These are phyloP conservation scores for Bocquillonia castaneifolia DNA, from an alignment of 441 rosid genomes.

Conservation along the genomic window DNA sequence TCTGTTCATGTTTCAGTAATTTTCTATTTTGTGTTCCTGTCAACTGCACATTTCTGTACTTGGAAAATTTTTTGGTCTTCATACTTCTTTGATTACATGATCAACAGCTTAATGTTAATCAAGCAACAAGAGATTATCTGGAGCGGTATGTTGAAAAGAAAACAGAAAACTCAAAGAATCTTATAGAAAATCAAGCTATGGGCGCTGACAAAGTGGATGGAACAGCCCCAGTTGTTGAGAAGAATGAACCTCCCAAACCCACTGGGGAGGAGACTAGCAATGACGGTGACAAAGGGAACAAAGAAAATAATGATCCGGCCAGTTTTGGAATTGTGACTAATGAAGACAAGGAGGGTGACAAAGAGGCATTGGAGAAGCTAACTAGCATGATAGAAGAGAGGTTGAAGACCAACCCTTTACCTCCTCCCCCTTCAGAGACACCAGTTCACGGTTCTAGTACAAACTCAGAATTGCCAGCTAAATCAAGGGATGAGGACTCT, in stretches of 20 bases:
- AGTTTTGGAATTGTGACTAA: conserved; percentile 70
- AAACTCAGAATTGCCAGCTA: conserved; percentile 49
- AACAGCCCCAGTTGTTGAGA: conserved; percentile 35
- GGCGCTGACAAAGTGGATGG: conserved; percentile 47
- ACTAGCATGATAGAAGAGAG: conserved; percentile 74
- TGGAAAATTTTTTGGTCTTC: neutral
- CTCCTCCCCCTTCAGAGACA: conserved; percentile 66
- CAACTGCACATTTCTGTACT: neutral
- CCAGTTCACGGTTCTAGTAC: conserved; percentile 46
- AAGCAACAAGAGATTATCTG: conserved; percentile 86
- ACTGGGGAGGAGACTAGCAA: conserved; percentile 42
- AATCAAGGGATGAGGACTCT: conserved; percentile 64
- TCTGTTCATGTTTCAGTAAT: neutral
- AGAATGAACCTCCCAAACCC: conserved; percentile 36
- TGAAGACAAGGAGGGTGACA: conserved; percentile 79
- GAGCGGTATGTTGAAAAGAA: conserved; percentile 75
- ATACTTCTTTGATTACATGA: conserved; percentile 19
- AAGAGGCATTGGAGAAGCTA: conserved; percentile 67
- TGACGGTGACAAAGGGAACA: conserved; percentile 45
- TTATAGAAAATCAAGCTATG: conserved; percentile 45
- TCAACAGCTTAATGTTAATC: conserved; percentile 74
- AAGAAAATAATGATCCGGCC: conserved; percentile 53
- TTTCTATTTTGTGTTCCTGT: neutral
- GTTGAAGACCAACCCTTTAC: conserved; percentile 72
- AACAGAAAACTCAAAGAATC: conserved; percentile 60